These are phyloP conservation scores for Schrenkiella parvula DNA, from an alignment of 345 rosid genomes.

Conservation along the genomic window DNA sequence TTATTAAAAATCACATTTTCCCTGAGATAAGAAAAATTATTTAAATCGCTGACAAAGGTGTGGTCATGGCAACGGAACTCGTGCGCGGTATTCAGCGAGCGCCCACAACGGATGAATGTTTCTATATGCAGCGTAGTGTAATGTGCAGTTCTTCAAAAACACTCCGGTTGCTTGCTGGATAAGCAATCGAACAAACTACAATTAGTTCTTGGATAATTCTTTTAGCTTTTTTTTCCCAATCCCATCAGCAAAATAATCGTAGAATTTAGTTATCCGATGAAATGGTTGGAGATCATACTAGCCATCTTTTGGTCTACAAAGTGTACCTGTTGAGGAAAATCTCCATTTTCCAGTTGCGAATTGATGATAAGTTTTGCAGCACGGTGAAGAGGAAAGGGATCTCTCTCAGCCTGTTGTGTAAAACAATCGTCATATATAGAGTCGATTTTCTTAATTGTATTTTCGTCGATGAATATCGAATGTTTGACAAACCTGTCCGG, in stretches of 20 bases:
- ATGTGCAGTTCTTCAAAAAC: constrained; percentile 59
- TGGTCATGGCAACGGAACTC: constrained; percentile 31
- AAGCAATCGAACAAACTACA: background rate
- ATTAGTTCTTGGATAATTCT: background rate
- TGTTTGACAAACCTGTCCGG: constrained; percentile 28
- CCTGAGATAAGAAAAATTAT: background rate
- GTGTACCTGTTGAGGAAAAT: constrained; percentile 55
- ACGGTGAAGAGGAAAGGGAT: constrained; percentile 53
- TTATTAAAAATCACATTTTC: background rate
- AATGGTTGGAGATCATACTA: background rate
- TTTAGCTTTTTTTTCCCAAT: background rate
- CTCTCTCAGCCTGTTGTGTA: constrained; percentile 46
- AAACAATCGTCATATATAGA: background rate
- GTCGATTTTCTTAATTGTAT: background rate
- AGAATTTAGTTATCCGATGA: background rate
- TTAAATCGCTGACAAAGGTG: background rate
- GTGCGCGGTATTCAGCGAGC: constrained; percentile 44
- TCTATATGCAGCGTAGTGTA: constrained; percentile 61
- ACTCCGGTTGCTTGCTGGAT: constrained; percentile 57
- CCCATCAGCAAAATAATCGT: background rate
- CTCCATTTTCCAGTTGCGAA: constrained; percentile 56
- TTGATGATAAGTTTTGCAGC: constrained; percentile 63
- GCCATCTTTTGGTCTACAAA: background rate
- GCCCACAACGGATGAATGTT: constrained; percentile 63
- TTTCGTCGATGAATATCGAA: background rate